Evolutionary conservation across 2,329 filamentous ascomycete species (phyloP).

Genomic region (Phaeosphaeria sp.): DNA sequence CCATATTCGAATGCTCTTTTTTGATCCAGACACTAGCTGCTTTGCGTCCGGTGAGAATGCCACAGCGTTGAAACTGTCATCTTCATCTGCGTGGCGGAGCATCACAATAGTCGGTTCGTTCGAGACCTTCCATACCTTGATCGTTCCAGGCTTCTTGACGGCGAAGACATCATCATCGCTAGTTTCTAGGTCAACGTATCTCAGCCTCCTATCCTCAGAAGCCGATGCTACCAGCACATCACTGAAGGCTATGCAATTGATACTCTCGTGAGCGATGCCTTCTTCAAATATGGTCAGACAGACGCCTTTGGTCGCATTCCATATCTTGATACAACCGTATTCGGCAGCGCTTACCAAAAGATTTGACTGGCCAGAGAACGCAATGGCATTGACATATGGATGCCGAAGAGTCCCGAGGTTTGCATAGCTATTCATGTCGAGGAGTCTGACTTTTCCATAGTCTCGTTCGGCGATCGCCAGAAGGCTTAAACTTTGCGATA

Average conservation of each 20-base stretch:
- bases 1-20: slow-evolving; percentile 11
- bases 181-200: not conserved
- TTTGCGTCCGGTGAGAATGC: slow-evolving; percentile 25
- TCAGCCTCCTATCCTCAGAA: not conserved
- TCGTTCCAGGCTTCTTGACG: not conserved
- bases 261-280: not conserved
- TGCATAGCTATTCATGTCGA: not conserved
- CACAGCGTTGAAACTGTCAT: slow-evolving; percentile 12
- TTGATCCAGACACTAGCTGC: slow-evolving; percentile 16
- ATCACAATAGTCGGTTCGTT: not conserved
- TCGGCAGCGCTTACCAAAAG: not conserved
- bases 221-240: not conserved
- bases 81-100: not conserved
- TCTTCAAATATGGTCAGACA: slow-evolving; percentile 20
- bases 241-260: not conserved
- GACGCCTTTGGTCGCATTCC: slow-evolving; percentile 3
- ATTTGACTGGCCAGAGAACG: not conserved
- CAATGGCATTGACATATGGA: not conserved
- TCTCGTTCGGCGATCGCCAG: not conserved
- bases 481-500: not conserved
- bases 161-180: not conserved
- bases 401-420: not conserved
- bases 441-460: not conserved
- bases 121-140: not conserved
- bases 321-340: slow-evolving; percentile 13